Base-by-base conservation (phyloP, 352 stramenopile genomes). In the Plasmopara viticola region DNA sequence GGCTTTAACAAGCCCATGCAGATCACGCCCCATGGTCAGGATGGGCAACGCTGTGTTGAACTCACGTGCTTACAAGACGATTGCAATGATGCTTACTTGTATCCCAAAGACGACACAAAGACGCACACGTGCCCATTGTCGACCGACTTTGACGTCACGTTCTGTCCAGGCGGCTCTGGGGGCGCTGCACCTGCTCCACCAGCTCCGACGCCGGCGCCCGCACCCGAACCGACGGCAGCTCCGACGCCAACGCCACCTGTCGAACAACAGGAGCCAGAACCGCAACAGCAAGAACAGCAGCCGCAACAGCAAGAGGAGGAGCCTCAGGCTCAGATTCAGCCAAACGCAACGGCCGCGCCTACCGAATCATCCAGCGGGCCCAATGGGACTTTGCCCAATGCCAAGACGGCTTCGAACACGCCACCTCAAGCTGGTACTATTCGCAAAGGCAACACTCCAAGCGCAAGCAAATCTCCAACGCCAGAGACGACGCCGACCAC, bases 1-100 rank as follows among this genome's bases (percentile, higher is more conserved):
- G 75, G 77, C 38, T 91, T 83, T 51, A 90, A 87, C 52, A 53
- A 68, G 18, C 46, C 77, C 41, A 86, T 90, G 65, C 67, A 80
- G 60, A 86, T 90, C 53, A 56, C 66, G 0, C 74, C 77, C 0
- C 64, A 56, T 44, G 58, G 58, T 1, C 44, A 48, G 17, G 58
- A 70, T 35, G 70, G 70, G n/a, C 39, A 9, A 6, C 69, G 71
- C 17, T 90, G 75, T 41, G 41, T 62, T 6, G 68, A 64, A n/a
- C 65, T 84, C 14, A 79, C 64, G 15, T 88, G 80, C 50, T 61
- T 79, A 62, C 13, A 20, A 0, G 73, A 86, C 20, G 71, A 60
- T 12, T 90, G 80, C 40, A 10, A 14, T 2, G 77, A 90, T 55
- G 80, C 47, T 12, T 88, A 90, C 60, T 65, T 74, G 33, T 86